Evolutionary conservation across 352 stramenopile genomes (phyloP).

Genomic region (Pythium vanterpoolii): DNA sequence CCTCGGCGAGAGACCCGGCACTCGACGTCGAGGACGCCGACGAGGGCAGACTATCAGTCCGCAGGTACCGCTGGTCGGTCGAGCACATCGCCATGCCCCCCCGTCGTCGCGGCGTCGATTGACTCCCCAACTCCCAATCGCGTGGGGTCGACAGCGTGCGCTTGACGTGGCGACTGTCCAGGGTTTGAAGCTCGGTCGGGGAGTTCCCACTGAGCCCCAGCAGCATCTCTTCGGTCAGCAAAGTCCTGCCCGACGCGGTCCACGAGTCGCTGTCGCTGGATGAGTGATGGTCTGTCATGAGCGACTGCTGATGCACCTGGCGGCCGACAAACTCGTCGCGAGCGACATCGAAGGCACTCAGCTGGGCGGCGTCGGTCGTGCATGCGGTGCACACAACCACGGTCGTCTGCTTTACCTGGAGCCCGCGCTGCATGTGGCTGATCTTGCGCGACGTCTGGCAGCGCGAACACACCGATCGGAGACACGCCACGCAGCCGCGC

Average conservation of each 20-base stretch:
- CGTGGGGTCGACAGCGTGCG: slow-evolving; percentile 11
- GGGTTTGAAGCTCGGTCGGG: neutral
- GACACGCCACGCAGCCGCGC: slow-evolving; percentile 18
- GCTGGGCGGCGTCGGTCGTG: slow-evolving; percentile 1
- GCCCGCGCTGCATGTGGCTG: slow-evolving; percentile 20
- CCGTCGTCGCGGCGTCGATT: neutral
- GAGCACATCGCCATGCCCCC: neutral
- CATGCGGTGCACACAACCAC: slow-evolving; percentile 23
- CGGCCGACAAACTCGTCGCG: slow-evolving; percentile 20
- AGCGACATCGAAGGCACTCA: slow-evolving; percentile 10
- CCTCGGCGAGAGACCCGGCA: neutral
- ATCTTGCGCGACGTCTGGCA: slow-evolving; percentile 23
- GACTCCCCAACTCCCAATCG: too few relatives aligned
- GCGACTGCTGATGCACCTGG: slow-evolving; percentile 9
- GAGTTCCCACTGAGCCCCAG: neutral
- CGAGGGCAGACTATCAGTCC: neutral
- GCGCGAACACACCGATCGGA: slow-evolving; percentile 15
- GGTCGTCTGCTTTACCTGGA: slow-evolving; percentile 17
- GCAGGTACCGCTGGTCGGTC: neutral
- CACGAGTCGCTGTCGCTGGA: slow-evolving; percentile 11
- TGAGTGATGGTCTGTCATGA: slow-evolving; percentile 13
- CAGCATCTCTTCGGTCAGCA: slow-evolving; percentile 1
- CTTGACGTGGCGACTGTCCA: too few relatives aligned
- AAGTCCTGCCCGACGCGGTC: neutral
- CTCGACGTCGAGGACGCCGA: neutral